Conservation (phyloP, 163 green algal species). For the Chloromonas sp. region DNA sequence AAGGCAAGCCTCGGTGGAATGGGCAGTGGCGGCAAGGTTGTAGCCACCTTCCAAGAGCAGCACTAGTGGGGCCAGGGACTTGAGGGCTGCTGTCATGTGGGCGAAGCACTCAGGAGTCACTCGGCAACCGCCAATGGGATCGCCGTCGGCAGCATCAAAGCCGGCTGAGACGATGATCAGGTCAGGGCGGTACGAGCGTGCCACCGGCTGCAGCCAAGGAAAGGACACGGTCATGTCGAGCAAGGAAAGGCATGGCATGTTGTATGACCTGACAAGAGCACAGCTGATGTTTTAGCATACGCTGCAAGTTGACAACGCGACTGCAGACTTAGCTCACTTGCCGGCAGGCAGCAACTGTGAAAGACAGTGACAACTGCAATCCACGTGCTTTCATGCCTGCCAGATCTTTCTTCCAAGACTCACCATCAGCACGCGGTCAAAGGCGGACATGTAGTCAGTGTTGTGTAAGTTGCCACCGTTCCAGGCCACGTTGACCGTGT, state of each 20-base stretch:
- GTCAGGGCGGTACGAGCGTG: conserved; percentile 72
- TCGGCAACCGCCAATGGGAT: conserved; percentile 69
- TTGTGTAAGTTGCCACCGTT: conserved; percentile 61
- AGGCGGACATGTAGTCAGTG: conserved; percentile 79
- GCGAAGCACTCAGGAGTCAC: conserved; percentile 63
- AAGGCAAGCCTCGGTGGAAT: conserved; percentile 56
- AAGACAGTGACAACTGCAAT: no score
- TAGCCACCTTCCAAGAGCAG: conserved; percentile 80
- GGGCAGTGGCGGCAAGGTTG: conserved; percentile 64
- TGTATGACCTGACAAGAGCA: no score
- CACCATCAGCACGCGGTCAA: conserved; percentile 19
- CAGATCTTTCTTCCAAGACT: no score
- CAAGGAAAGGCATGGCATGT: no score
- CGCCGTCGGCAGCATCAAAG: conserved; percentile 80
- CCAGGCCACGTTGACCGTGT: conserved; percentile 86
- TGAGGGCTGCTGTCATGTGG: conserved; percentile 65
- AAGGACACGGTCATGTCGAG: no score
- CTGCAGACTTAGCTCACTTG: no score
- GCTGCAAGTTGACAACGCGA: no score
- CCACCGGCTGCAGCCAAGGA: background rate
- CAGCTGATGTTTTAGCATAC: no score
- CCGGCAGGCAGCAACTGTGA: no score
- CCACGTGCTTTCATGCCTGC: no score
- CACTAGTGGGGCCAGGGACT: conserved; percentile 52
- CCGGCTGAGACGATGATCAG: conserved; percentile 87